These are phyloP conservation scores for Candida incommunis DNA, from an alignment of 805 yeast genomes.

Conservation along the genomic window DNA sequence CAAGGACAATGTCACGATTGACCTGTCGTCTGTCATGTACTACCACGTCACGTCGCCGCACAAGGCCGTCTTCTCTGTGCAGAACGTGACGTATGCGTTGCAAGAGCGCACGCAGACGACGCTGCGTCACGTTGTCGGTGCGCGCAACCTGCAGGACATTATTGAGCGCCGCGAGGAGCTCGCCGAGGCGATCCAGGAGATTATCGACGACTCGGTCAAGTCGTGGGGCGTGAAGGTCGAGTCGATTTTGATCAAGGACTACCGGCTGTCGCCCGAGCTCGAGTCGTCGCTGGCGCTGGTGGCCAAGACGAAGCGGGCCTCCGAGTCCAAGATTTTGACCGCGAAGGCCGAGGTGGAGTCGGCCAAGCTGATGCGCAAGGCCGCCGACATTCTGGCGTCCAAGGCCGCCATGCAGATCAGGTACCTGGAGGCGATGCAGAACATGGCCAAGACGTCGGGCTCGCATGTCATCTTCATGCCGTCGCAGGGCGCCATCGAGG, in stretches of 20 bases:
- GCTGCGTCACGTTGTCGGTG: slow-evolving; percentile 56
- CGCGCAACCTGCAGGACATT: slow-evolving; percentile 51
- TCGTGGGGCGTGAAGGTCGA: slow-evolving; percentile 64
- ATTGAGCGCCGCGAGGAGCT: slow-evolving; percentile 61
- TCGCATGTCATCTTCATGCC: slow-evolving; percentile 71
- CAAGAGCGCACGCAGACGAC: slow-evolving; percentile 61
- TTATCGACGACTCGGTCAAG: slow-evolving; percentile 45
- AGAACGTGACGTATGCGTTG: slow-evolving; percentile 39
- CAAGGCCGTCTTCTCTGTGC: slow-evolving; percentile 45
- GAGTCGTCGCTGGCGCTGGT: slow-evolving; percentile 54
- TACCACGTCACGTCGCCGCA: slow-evolving; percentile 56
- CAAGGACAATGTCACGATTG: slow-evolving; percentile 50
- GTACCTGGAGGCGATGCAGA: slow-evolving; percentile 66
- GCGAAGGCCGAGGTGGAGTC: slow-evolving; percentile 66
- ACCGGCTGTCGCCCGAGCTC: slow-evolving; percentile 38
- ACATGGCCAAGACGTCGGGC: slow-evolving; percentile 47
- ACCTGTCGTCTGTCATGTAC: slow-evolving; percentile 52
- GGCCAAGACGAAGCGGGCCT: slow-evolving; percentile 61
- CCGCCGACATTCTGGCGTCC: slow-evolving; percentile 61
- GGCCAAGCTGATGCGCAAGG: slow-evolving; percentile 65
- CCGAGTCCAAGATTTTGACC: slow-evolving; percentile 61
- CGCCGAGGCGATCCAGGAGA: slow-evolving; percentile 47
- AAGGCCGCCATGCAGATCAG: slow-evolving; percentile 70
- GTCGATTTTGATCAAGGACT: slow-evolving; percentile 53
- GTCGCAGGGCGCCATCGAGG: slow-evolving; percentile 27